These are phyloP conservation scores for Byssochlamys sp. DNA, from an alignment of 2,329 filamentous ascomycete genomes.

Conservation along the genomic window DNA sequence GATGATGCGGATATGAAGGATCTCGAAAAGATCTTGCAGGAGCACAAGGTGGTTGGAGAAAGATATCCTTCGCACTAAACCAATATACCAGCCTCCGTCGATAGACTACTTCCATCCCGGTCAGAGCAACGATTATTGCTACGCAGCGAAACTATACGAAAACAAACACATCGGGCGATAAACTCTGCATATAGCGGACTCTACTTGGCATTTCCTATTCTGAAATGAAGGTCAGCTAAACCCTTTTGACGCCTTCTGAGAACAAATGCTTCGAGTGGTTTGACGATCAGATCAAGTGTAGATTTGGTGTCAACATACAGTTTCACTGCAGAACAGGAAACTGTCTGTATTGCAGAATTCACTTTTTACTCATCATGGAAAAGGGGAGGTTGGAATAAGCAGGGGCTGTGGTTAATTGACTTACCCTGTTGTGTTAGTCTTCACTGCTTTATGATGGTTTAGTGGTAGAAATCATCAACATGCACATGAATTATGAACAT, in stretches of 20 bases:
- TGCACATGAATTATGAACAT: neutral
- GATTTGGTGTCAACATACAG: conserved; percentile 34
- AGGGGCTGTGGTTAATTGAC: neutral
- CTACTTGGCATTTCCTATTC: neutral
- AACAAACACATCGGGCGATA: neutral
- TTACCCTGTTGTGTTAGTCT: conserved; percentile 3
- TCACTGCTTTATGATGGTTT: neutral
- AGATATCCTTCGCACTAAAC: conserved; percentile 14
- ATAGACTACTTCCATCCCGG: neutral
- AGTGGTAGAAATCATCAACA: neutral
- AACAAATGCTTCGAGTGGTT: conserved; percentile 2
- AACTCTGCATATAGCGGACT: neutral
- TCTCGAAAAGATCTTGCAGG: conserved; percentile 43
- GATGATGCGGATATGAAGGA: conserved; percentile 36
- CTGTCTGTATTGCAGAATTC: conserved; percentile 41
- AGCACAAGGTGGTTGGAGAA: conserved; percentile 28
- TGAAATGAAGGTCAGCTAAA: neutral
- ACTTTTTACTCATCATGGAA: conserved; percentile 30
- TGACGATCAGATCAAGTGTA: conserved; percentile 38
- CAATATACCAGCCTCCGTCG: neutral
- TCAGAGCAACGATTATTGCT: neutral
- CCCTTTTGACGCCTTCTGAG: neutral
- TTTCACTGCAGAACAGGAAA: conserved; percentile 29
- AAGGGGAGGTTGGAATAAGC: neutral
- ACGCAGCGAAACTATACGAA: neutral